phyloP scores from a whole-genome alignment of 2,329 filamentous ascomycete species.

The Phaeosphaeriaceae sp. region DNA sequence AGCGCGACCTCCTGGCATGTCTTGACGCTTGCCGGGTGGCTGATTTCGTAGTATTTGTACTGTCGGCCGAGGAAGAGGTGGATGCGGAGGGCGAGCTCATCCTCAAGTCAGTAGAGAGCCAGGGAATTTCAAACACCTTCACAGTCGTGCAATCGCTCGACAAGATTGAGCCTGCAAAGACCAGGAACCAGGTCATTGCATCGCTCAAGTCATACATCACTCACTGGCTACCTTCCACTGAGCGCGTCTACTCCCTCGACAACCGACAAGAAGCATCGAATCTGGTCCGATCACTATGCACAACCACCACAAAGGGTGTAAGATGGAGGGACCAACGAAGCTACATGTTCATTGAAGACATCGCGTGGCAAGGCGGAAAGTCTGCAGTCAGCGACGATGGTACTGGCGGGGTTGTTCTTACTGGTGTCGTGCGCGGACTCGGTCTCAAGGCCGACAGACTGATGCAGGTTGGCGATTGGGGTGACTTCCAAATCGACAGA shows the following conservation, averaged over 20 bases:
- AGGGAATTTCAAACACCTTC: conserved; percentile 92
- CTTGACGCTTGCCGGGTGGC: conserved; percentile 87
- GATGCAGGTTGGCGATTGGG: conserved; percentile 92
- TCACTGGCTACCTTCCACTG: conserved; percentile 91
- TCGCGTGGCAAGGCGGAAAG: conserved; percentile 70
- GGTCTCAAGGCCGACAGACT: conserved; percentile 89
- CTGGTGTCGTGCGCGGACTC: conserved; percentile 84
- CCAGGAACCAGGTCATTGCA: conserved; percentile 75
- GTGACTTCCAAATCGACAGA: conserved; percentile 89
- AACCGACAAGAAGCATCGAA: conserved; percentile 91
- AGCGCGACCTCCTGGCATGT: conserved; percentile 76
- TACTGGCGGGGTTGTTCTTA: conserved; percentile 72
- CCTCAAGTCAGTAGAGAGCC: conserved; percentile 85
- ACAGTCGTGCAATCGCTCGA: conserved; percentile 83
- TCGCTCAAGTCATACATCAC: conserved; percentile 92
- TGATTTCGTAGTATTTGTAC: conserved; percentile 87
- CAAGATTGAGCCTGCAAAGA: conserved; percentile 79
- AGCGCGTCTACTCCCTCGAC: conserved; percentile 89
- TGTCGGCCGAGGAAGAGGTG: conserved; percentile 84
- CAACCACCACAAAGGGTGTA: conserved; percentile 90
- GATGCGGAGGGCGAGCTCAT: conserved; percentile 86
- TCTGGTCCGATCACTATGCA: conserved; percentile 89
- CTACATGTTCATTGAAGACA: conserved; percentile 90
- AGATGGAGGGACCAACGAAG: conserved; percentile 93
- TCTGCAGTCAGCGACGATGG: conserved; percentile 55